Evolutionary conservation across 2,329 filamentous ascomycete genomes (phyloP).

Genomic region (Trichoderma lentiforme): DNA sequence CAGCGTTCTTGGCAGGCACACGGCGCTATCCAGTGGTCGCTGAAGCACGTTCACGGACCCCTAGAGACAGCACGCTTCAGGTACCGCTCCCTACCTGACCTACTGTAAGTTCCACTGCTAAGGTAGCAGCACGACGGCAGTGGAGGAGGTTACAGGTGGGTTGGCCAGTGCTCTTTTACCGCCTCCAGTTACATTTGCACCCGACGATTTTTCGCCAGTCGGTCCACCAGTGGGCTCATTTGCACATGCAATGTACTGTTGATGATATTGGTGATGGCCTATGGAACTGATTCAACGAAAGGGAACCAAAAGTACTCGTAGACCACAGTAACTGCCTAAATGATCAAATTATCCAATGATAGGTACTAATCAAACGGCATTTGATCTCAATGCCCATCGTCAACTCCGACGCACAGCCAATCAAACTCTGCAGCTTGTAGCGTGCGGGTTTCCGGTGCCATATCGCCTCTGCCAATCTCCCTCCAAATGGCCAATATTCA

Average conservation of each 20-base stretch:
- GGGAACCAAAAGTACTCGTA: background rate
- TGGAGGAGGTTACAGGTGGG: background rate
- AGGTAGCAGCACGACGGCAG: background rate
- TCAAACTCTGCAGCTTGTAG: background rate
- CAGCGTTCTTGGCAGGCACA: constrained; percentile 16
- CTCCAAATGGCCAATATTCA: constrained; percentile 15
- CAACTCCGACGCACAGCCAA: background rate
- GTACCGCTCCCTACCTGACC: background rate
- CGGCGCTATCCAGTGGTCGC: constrained; percentile 7
- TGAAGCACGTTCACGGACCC: constrained; percentile 1
- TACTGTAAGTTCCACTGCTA: background rate
- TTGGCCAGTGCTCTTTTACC: background rate
- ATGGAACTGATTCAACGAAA: background rate
- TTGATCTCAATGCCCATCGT: background rate
- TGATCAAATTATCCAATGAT: background rate
- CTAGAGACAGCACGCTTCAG: background rate
- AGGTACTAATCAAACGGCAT: background rate
- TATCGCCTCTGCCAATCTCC: background rate
- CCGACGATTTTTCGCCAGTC: background rate
- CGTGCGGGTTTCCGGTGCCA: background rate
- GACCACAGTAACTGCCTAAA: background rate
- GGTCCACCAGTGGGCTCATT: constrained; percentile 1
- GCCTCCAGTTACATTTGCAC: background rate
- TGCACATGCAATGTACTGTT: background rate
- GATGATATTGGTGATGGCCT: background rate